Percentiles rank a stretch among this genome's conserved stretches.
Evolutionary conservation across 768 basidiomycete species (phyloP).

Genomic region (Tephrocybe sp.): DNA sequence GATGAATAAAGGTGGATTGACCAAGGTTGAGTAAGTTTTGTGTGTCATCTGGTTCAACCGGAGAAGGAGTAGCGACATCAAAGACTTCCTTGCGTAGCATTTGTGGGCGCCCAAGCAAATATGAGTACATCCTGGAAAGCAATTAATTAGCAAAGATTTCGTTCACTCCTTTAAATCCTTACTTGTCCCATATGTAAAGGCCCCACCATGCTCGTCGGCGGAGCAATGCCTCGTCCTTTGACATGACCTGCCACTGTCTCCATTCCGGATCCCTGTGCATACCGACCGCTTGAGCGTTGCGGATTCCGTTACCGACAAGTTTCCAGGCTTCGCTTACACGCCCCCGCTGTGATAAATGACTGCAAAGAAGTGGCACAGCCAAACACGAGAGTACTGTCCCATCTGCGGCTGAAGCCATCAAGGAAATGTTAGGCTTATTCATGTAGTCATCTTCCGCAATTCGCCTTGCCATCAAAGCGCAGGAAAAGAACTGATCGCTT

Average conservation of each 20-base stretch:
- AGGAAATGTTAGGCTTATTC: slow-evolving; percentile 29
- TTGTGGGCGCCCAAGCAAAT: slow-evolving; percentile 43
- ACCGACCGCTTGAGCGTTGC: slow-evolving; percentile 39
- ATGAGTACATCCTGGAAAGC: slow-evolving; percentile 36
- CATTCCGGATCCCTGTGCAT: slow-evolving; percentile 44
- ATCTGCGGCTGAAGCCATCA: slow-evolving; percentile 39
- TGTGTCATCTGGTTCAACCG: slow-evolving; percentile 27
- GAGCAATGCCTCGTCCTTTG: slow-evolving; percentile 38
- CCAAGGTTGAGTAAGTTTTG: slow-evolving; percentile 36
- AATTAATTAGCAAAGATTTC: slow-evolving; percentile 9
- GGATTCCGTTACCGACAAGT: slow-evolving; percentile 37
- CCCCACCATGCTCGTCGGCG: slow-evolving; percentile 44
- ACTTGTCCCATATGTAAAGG: slow-evolving; percentile 43
- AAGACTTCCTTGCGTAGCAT: slow-evolving; percentile 34
- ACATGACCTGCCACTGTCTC: slow-evolving; percentile 40
- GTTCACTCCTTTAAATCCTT: slow-evolving; percentile 14
- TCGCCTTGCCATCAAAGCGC: slow-evolving; percentile 42
- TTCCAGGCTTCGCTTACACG: slow-evolving; percentile 51
- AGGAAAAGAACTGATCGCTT: slow-evolving; percentile 35
- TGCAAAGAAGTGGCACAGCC: slow-evolving; percentile 42
- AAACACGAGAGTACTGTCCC: slow-evolving; percentile 47
- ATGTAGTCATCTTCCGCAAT: slow-evolving; percentile 45
- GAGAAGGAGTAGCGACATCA: slow-evolving; percentile 35
- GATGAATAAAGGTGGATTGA: slow-evolving; percentile 33
- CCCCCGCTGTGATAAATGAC: slow-evolving; percentile 44